Conservation (phyloP, 1,284 basidiomycete species). For the Ustanciosporium gigantosporum region DNA sequence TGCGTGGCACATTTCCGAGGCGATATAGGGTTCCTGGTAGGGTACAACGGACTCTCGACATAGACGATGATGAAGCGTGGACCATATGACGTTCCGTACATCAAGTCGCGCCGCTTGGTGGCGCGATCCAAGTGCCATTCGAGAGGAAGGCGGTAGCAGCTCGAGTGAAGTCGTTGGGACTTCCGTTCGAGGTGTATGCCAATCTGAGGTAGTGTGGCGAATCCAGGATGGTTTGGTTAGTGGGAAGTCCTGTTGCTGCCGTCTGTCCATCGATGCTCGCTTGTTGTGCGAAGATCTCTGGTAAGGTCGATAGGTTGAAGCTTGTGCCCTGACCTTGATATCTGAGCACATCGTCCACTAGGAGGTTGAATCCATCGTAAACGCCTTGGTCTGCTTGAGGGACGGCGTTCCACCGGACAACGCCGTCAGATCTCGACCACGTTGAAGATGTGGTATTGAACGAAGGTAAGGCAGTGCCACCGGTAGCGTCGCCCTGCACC, state of each 20-base stretch:
- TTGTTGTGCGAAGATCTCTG: constrained; percentile 4
- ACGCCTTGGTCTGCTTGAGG: constrained; percentile 59
- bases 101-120: constrained; percentile 28
- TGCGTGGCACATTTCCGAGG: no score
- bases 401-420: constrained; percentile 70
- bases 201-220: constrained; percentile 78
- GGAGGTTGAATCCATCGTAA: constrained; percentile 77
- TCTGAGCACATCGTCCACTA: constrained; percentile 82
- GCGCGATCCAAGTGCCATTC: constrained; percentile 75
- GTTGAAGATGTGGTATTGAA: constrained; percentile 64
- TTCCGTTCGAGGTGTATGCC: constrained; percentile 70
- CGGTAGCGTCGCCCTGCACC: constrained; percentile 74
- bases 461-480: constrained; percentile 71
- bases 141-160: constrained; percentile 72
- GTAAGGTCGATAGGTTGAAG: constrained; percentile 37
- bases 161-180: constrained; percentile 78
- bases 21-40: no score
- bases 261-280: neutral
- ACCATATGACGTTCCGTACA: neutral
- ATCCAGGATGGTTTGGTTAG: constrained; percentile 66
- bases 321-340: constrained; percentile 69
- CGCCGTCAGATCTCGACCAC: constrained; percentile 4
- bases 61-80: no score
- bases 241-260: neutral
- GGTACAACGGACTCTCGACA: no score